Base-by-base conservation (phyloP, 495 filamentous ascomycete species). In the Podospora didyma region DNA sequence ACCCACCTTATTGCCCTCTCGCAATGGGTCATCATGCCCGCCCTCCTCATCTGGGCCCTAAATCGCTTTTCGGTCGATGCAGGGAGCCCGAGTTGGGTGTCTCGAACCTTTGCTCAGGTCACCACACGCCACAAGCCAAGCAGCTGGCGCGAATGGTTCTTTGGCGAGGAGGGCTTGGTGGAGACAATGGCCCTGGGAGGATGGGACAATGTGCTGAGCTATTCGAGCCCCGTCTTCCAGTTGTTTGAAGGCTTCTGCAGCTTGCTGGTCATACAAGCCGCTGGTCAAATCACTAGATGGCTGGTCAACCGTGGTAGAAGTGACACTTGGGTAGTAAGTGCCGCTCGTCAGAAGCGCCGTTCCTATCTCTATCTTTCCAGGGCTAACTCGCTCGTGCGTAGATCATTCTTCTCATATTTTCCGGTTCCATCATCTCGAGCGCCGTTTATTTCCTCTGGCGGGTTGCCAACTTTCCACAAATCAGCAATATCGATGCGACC, bases 401-500 rank as follows among this genome's bases (percentile, higher is more conserved):
- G 90, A 96, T 98, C 69, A 81, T 86, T 46, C 81, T 98, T 26
- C 80, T 98, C 19, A 86, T 96, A 37, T 71, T 92, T 60, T 96
- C 92, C 2, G 90, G 89, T 20, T 92, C 89, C 31, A 83, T 96
- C 62, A 94, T 97, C 60, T 95, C 92, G 28, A 95, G 88, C 72
- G 87, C 93, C 23, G 82, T 96, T 44, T 98, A 98, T 73, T 98
- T 97, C 75, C 83, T 98, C 37, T 97, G 89, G 90, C 82, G 94
- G 39, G 91, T 98, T 34, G 88, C 90, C 20, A 87, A 85, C 61
- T 98, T 98, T 74, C 92, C 93, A 2, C 88, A 91, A 51, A 90
- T 98, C 65, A 86, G 85, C 67, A 96, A 96, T 65, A 79, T 96
- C n/a, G 93, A 97, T 68, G 92, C 94, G 39, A 88, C 89, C 21